phyloP scores from a whole-genome alignment of 257 asterid genomes.

The Solanum commersonii region DNA sequence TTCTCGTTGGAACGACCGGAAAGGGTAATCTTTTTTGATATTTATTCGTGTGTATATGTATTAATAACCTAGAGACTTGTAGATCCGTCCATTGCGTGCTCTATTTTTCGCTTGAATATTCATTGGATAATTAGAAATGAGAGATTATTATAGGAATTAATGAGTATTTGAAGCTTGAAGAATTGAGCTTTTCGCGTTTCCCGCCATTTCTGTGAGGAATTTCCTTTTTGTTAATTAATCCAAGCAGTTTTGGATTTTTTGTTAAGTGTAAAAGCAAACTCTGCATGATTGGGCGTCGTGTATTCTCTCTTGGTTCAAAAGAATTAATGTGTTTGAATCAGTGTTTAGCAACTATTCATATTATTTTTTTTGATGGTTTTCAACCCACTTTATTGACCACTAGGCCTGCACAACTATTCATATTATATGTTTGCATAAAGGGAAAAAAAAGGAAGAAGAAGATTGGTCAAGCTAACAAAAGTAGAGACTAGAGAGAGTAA shows the following conservation, averaged over 20 bases:
- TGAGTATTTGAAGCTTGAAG: neutral
- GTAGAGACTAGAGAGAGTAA: neutral
- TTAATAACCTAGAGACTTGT: neutral
- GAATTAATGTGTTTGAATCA: neutral
- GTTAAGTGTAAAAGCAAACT: neutral
- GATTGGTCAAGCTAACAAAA: neutral
- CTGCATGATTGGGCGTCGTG: neutral
- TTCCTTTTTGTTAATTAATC: neutral
- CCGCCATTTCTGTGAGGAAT: neutral
- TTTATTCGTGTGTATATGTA: neutral
- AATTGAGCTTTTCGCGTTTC: neutral
- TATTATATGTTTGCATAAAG: neutral
- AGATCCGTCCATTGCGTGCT: neutral
- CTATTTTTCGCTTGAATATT: neutral
- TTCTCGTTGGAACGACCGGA: conserved; percentile 39
- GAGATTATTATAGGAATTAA: neutral
- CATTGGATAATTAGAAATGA: neutral
- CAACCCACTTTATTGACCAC: neutral
- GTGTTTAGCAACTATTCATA: neutral
- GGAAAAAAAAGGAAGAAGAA: neutral
- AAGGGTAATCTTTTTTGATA: conserved; percentile 27
- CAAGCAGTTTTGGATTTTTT: neutral
- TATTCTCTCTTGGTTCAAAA: neutral
- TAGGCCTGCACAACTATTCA: neutral
- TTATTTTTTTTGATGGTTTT: neutral